A percentile compares a stretch with the other conserved stretches of the same genome.
Evolutionary conservation across 2,329 filamentous ascomycete genomes (phyloP).

Genomic region (Colletotrichum orchidophilum): DNA sequence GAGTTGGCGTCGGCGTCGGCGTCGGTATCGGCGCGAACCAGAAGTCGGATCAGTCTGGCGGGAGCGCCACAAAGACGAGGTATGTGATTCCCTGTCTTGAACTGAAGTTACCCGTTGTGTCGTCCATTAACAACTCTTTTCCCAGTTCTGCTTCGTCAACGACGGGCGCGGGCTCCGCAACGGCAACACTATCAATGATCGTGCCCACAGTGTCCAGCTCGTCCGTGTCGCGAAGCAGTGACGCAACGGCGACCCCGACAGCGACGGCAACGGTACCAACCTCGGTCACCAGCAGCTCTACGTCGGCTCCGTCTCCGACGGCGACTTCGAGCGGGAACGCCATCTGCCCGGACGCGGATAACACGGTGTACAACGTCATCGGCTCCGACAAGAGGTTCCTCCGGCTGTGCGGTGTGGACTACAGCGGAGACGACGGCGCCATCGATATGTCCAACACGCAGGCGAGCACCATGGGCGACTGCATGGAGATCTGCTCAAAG

Average conservation of each 20-base stretch:
- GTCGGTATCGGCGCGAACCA: slow-evolving; percentile 48
- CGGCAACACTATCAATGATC: background rate
- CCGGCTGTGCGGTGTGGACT: slow-evolving; percentile 57
- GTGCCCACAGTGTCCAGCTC: slow-evolving; percentile 1
- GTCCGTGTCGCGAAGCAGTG: background rate
- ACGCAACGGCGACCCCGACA: slow-evolving; percentile 11
- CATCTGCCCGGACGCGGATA: slow-evolving; percentile 54
- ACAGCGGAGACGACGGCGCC: slow-evolving; percentile 46
- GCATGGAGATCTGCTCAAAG: slow-evolving; percentile 55
- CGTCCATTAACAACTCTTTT: background rate
- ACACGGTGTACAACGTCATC: slow-evolving; percentile 53
- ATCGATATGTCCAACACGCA: slow-evolving; percentile 46
- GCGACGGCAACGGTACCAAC: slow-evolving; percentile 29
- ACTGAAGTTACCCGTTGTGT: background rate
- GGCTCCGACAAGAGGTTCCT: slow-evolving; percentile 52
- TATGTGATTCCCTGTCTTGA: background rate
- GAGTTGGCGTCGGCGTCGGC: slow-evolving; percentile 52
- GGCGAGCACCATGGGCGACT: slow-evolving; percentile 52
- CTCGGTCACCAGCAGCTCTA: slow-evolving; percentile 14
- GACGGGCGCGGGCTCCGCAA: background rate
- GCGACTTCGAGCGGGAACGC: slow-evolving; percentile 39
- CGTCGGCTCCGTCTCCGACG: slow-evolving; percentile 35
- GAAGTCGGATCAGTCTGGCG: slow-evolving; percentile 1
- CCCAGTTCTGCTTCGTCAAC: background rate
- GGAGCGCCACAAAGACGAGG: background rate